Percentiles rank a stretch among this genome's conserved stretches.
phyloP scores from a whole-genome alignment of 2,329 filamentous ascomycete species.

The Hymenotorrendiella dingleyae region DNA sequence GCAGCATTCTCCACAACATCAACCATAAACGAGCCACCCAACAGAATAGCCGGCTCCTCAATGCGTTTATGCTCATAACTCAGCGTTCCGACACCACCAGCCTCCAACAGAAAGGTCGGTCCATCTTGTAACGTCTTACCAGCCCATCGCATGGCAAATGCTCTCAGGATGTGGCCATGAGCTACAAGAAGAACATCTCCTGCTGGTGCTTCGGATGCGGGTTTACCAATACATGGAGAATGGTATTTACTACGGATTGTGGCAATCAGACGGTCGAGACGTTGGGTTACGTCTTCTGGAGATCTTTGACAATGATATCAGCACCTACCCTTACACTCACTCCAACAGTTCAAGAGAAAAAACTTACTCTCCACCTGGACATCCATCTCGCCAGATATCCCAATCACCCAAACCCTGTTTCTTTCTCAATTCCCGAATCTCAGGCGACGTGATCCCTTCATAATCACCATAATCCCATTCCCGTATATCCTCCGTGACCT shows the following conservation, averaged over 20 bases:
- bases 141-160: conserved; percentile 83
- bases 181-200: conserved; percentile 73
- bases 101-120: conserved; percentile 77
- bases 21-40: conserved; percentile 55
- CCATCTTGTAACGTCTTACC: conserved; percentile 65
- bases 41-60: conserved; percentile 71
- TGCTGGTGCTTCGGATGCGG: conserved; percentile 32
- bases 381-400: conserved; percentile 90
- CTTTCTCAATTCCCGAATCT: conserved; percentile 56
- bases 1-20: conserved; percentile 21
- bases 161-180: conserved; percentile 83
- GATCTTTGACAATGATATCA: conserved; percentile 10
- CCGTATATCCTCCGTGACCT: conserved; percentile 66
- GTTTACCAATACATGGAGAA: conserved; percentile 51
- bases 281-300: conserved; percentile 61
- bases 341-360: not conserved
- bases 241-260: conserved; percentile 64
- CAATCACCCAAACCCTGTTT: conserved; percentile 54
- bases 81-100: conserved; percentile 75
- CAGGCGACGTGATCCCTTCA: conserved; percentile 68
- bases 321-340: not conserved
- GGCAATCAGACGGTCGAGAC: conserved; percentile 69
- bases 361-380: conserved; percentile 76
- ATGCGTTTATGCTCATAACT: conserved; percentile 79
- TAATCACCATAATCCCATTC: conserved; percentile 78